Base-by-base conservation (phyloP, 202 grass and related monocot genomes). In the Hordeum pubiflorum region DNA sequence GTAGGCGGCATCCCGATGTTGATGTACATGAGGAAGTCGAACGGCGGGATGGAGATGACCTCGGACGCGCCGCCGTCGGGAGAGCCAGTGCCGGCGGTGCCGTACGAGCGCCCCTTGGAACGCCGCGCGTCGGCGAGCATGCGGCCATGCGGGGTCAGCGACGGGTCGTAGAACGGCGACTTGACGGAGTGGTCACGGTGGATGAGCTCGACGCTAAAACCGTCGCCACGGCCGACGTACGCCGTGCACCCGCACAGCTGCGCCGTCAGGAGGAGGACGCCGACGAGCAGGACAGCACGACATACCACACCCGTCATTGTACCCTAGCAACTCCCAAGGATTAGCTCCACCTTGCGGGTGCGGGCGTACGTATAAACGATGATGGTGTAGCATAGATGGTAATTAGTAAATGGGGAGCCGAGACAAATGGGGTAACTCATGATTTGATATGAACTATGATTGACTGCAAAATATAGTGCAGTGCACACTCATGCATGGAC, bases 171-270 rank as follows among this genome's bases (percentile, higher is more conserved):
- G 37, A 80, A 75, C 61, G 90, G 93, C 48, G 93, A 96, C 77
- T 57, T 61, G 0, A 67, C 10, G 3, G 90, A 91, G 80, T 46
- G 4, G 43, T 95, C 85, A 11, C 89, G 79, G 76, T 96, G 90
- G 60, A 96, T 88, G 59, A 96, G 79, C 72, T 96, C 87, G 9
- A 90, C 77, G 32, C 82, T 88, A 50, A 96, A 90, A 10, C 87
- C 87, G 11, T 39, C 59, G 33, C 43, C 43, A 46, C 14, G 13
- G 70, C 21, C 56, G 50, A 10, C 24, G 39, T 8, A n/a, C 64
- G 75, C 33, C 22, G 50, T 11, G 50, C 9, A 59, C 22, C 57
- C 9, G 13, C 36, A 63, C 26, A 64, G 4, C 3, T 21, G 26
- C 58, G 20, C 80, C 1, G 74, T 2, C 10, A 80, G n/a, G 33